These are phyloP conservation scores for Neonectria faginata DNA, from an alignment of 2,329 filamentous ascomycete species.

Conservation along the genomic window DNA sequence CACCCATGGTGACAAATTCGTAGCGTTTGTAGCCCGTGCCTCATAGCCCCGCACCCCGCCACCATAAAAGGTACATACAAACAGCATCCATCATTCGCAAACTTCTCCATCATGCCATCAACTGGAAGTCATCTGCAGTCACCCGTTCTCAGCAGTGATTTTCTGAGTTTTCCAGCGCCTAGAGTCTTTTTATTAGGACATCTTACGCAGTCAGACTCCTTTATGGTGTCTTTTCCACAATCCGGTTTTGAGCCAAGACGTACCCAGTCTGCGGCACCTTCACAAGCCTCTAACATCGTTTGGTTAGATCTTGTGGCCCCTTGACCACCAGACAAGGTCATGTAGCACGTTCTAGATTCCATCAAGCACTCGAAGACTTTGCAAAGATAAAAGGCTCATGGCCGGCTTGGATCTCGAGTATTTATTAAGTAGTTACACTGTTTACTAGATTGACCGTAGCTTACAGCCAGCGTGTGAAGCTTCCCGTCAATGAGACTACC, in stretches of 20 bases:
- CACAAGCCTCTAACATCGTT: background rate
- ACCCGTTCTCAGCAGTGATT: background rate
- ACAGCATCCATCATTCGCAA: background rate
- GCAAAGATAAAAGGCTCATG: background rate
- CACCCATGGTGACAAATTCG: conserved; percentile 2
- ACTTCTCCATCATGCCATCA: background rate
- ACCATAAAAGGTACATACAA: background rate
- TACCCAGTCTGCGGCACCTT: background rate
- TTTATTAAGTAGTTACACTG: background rate
- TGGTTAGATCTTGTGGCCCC: background rate
- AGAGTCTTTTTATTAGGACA: background rate
- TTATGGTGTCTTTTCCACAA: too few relatives aligned
- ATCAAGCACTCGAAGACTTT: background rate
- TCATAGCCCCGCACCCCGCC: background rate
- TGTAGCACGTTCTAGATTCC: background rate
- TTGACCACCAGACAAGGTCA: background rate
- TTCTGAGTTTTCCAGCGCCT: background rate
- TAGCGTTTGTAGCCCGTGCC: background rate
- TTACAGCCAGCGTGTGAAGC: background rate
- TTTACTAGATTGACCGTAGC: background rate
- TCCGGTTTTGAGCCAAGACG: too few relatives aligned
- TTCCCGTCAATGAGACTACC: background rate
- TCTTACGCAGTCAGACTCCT: background rate
- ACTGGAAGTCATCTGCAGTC: background rate
- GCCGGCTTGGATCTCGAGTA: background rate